Evolutionary conservation across 345 rosid genomes (phyloP).

Genomic region (Syzygium oleosum): DNA sequence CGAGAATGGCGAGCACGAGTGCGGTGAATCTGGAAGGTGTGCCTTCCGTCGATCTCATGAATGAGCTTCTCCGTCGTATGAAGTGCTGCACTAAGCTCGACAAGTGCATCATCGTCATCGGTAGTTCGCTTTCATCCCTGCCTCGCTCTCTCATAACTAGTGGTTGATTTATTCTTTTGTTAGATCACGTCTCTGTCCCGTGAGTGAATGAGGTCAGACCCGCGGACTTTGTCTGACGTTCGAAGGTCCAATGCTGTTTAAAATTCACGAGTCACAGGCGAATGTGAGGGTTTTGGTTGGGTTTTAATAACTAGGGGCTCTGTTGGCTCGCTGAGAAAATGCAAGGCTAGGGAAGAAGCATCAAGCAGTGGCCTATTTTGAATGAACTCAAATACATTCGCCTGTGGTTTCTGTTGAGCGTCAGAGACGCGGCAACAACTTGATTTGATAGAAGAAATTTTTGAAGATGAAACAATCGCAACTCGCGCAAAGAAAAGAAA

Average conservation of each 20-base stretch:
- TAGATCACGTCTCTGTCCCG: background rate
- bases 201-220: background rate
- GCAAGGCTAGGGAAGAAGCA: background rate
- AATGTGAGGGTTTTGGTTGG: background rate
- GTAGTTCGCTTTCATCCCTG: constrained; percentile 17
- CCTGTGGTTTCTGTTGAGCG: background rate
- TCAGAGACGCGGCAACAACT: too few relatives aligned
- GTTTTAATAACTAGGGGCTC: background rate
- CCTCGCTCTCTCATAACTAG: background rate
- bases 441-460: too few relatives aligned
- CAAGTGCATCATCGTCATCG: constrained; percentile 87
- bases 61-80: constrained; percentile 94
- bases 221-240: background rate
- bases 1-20: background rate
- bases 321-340: background rate
- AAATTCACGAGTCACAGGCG: background rate
- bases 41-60: constrained; percentile 70
- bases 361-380: background rate
- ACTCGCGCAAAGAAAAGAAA: too few relatives aligned
- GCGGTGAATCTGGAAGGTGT: constrained; percentile 63
- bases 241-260: background rate
- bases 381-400: background rate
- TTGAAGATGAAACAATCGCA: too few relatives aligned
- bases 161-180: background rate
- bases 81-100: constrained; percentile 81